Evolutionary conservation across 768 basidiomycete genomes (phyloP).

Genomic region (Psilocybe cyanescens): DNA sequence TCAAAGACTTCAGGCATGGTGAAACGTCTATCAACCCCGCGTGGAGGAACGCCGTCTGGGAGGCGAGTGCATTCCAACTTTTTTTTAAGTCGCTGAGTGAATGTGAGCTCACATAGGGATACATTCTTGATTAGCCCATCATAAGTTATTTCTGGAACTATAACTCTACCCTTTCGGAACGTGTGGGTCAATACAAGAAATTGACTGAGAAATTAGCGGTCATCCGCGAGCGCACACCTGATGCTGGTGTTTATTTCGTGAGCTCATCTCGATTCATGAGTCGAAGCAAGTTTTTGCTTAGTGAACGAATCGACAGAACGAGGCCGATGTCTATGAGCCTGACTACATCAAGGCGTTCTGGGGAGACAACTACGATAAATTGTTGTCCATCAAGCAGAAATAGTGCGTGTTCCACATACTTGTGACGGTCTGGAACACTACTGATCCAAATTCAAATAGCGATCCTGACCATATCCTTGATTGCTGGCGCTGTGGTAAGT

Average conservation of each 20-base stretch:
- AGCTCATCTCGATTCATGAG: not conserved
- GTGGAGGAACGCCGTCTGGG: conserved; percentile 24
- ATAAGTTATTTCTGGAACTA: conserved; percentile 24
- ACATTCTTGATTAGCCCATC: conserved; percentile 6
- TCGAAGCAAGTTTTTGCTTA: not conserved
- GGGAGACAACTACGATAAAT: conserved; percentile 16
- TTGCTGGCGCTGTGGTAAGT: conserved; percentile 23
- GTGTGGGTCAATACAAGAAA: conserved; percentile 16
- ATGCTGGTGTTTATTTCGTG: conserved; percentile 20
- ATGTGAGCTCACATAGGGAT: not conserved
- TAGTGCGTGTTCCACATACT: conserved; percentile 8
- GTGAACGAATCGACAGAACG: conserved; percentile 12
- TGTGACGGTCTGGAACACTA: no score
- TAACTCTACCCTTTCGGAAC: conserved; percentile 16
- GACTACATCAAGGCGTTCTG: conserved; percentile 18
- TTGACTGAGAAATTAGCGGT: conserved; percentile 15
- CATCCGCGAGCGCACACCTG: conserved; percentile 18
- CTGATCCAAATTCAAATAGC: conserved; percentile 1
- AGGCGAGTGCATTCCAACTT: conserved; percentile 8
- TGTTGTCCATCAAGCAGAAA: conserved; percentile 22
- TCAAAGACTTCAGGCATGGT: conserved; percentile 18
- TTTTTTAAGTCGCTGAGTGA: no score
- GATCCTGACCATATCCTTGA: conserved; percentile 22
- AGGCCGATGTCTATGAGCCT: conserved; percentile 23
- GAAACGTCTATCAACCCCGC: conserved; percentile 22